phyloP scores from a whole-genome alignment of 768 basidiomycete species.

The Leccinum subgranulosum region DNA sequence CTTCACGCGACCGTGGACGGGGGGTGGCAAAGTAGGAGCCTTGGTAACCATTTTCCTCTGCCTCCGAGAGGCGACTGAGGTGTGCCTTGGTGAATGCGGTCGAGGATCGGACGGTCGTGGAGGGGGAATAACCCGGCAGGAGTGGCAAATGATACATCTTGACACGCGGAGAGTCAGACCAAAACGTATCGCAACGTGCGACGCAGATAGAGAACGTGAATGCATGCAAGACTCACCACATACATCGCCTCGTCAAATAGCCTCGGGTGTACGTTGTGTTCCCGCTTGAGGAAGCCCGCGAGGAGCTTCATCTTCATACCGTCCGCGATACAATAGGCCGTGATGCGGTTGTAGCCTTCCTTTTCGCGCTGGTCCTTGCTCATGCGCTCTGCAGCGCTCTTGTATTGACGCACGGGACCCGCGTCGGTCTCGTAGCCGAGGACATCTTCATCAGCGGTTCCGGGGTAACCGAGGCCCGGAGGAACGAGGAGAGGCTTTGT shows the following conservation, averaged over 20 bases:
- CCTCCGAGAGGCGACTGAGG: constrained; percentile 71
- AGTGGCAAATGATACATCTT: constrained; percentile 92
- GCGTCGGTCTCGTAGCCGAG: constrained; percentile 66
- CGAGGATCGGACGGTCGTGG: constrained; percentile 83
- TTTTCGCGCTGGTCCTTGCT: constrained; percentile 78
- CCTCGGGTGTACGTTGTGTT: constrained; percentile 85
- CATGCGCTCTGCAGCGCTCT: constrained; percentile 88
- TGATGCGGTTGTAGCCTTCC: constrained; percentile 77
- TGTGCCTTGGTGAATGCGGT: constrained; percentile 58
- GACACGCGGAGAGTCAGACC: background rate
- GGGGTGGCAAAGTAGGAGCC: constrained; percentile 67
- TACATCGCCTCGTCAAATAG: constrained; percentile 94
- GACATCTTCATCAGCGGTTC: constrained; percentile 40
- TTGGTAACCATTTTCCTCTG: constrained; percentile 88
- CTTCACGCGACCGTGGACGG: constrained; percentile 18
- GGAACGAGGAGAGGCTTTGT: constrained; percentile 57
- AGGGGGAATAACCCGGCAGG: constrained; percentile 85
- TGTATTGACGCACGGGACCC: constrained; percentile 64
- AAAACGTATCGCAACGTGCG: background rate
- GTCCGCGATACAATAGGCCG: constrained; percentile 88
- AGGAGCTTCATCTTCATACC: constrained; percentile 81
- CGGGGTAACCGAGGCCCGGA: constrained; percentile 12
- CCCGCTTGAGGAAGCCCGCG: constrained; percentile 83
- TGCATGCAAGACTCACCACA: constrained; percentile 54
- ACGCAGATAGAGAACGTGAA: background rate